A percentile compares a stretch with the other conserved stretches of the same genome.
These are phyloP conservation scores for Talaromyces stipitatus DNA, from an alignment of 495 filamentous ascomycete genomes.

Conservation along the genomic window DNA sequence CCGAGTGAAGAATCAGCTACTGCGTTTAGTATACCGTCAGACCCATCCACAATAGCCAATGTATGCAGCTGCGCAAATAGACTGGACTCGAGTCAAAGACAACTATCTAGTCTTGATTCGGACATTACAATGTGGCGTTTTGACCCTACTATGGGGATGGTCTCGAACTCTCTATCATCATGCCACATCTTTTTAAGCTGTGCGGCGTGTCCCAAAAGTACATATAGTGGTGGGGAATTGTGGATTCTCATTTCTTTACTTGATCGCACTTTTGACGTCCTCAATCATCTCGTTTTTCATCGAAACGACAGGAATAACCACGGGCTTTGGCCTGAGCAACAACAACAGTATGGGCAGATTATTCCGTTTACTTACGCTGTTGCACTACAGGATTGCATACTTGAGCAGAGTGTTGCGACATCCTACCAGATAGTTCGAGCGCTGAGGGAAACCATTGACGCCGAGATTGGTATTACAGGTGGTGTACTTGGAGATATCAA, in stretches of 20 bases:
- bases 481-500: background rate
- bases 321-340: background rate
- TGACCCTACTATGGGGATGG: slow-evolving; percentile 30
- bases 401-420: background rate
- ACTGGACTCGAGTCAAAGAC: slow-evolving; percentile 27
- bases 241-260: slow-evolving; percentile 26
- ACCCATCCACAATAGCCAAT: slow-evolving; percentile 18
- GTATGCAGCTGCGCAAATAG: slow-evolving; percentile 29
- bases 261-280: slow-evolving; percentile 27
- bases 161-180: slow-evolving; percentile 24
- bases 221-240: slow-evolving; percentile 17
- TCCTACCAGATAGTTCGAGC: background rate
- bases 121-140: slow-evolving; percentile 25
- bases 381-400: background rate
- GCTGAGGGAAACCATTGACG: background rate
- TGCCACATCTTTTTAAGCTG: slow-evolving; percentile 32
- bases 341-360: background rate
- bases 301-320: slow-evolving; percentile 11
- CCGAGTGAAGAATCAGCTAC: background rate
- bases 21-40: slow-evolving; percentile 3
- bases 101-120: slow-evolving; percentile 24
- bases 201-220: slow-evolving; percentile 28
- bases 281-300: slow-evolving; percentile 29
- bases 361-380: background rate
- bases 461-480: background rate